Evolutionary conservation across 2,329 filamentous ascomycete genomes (phyloP), one percentile per base, ranked within the genome.

Genomic region (Cercospora sp.): DNA sequence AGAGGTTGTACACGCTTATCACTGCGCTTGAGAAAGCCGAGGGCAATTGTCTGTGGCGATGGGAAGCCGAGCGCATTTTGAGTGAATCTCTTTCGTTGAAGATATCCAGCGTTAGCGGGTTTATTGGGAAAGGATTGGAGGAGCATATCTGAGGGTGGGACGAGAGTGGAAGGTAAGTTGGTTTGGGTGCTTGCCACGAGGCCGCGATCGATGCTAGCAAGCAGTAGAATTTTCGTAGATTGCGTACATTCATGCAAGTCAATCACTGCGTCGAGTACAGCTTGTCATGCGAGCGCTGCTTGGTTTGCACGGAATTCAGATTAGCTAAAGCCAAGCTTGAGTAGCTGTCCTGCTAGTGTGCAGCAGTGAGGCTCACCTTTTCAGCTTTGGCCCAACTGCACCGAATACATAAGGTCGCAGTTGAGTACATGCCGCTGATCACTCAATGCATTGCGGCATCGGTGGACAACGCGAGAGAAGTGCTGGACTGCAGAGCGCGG

Each of bases 21-120:
- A 70, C 74, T 30, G 69, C 69, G 3, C 77, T 74, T 13, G 66
- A 63, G 24, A 58, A 65, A 21, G 59, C 58, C 6, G 34, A 72
- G 8, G 68, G 78, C 7, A 78, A 81, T 76, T 76, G 74, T 21
- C 65, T 82, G 69, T 81, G 78, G 80, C 45, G 79, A 28, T 74
- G 77, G 71, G 77, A 77, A 66, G 67, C 77, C 0, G 78, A 81
- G 67, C 70, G 74, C 26, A 71, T 82, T 1, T 58, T 82, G 59
- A 71, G 51, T 3, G 67, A 72, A 8, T 70, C 70, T 13, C 58
- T 73, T 6, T 24, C 63, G 51, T 43, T 64, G 13, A 76, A 73
- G 55, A 24, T 73, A 32, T 45, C 51, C 6, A 65, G 62, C n/a
- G 62, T 65, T 3, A 58, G 51, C n/a, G n/a, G 24, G 4, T 40